A percentile compares a stretch with the other conserved stretches of the same genome.
Evolutionary conservation across 129 eudicot species (phyloP).

Genomic region (Flaveria trinervia): DNA sequence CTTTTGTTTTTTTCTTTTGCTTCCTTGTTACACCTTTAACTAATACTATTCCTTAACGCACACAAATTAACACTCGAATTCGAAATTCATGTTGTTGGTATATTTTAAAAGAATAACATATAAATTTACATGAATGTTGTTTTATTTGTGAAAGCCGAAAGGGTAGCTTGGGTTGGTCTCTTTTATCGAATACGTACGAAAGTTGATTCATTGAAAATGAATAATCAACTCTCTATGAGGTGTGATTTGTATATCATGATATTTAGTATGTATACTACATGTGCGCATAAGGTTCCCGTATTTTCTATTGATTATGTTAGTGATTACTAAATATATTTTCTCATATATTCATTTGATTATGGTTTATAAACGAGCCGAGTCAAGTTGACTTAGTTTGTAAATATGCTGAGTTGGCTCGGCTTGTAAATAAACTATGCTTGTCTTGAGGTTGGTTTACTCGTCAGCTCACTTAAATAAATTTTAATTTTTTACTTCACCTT

Average conservation of each 20-base stretch:
- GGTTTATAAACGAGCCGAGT: too few species aligned
- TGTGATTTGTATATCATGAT: not conserved
- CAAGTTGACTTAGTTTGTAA: too few species aligned
- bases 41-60: slow-evolving; percentile 29
- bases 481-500: too few species aligned
- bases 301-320: too few species aligned
- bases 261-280: too few species aligned
- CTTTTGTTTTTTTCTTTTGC: slow-evolving; percentile 42
- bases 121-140: not conserved
- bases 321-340: too few species aligned
- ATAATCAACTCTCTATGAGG: not conserved
- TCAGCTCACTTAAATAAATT: too few species aligned
- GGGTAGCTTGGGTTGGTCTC: not conserved
- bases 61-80: not conserved
- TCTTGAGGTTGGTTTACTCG: too few species aligned
- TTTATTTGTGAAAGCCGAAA: not conserved
- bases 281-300: too few species aligned
- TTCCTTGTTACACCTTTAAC: slow-evolving; percentile 63
- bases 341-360: too few species aligned
- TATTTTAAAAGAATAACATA: not conserved
- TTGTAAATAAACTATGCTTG: too few species aligned
- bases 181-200: not conserved
- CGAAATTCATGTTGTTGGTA: not conserved
- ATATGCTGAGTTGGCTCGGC: too few species aligned
- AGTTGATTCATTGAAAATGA: not conserved